These are phyloP conservation scores for Ochetophila trinervis DNA, from an alignment of 306 rosid genomes.

Conservation along the genomic window DNA sequence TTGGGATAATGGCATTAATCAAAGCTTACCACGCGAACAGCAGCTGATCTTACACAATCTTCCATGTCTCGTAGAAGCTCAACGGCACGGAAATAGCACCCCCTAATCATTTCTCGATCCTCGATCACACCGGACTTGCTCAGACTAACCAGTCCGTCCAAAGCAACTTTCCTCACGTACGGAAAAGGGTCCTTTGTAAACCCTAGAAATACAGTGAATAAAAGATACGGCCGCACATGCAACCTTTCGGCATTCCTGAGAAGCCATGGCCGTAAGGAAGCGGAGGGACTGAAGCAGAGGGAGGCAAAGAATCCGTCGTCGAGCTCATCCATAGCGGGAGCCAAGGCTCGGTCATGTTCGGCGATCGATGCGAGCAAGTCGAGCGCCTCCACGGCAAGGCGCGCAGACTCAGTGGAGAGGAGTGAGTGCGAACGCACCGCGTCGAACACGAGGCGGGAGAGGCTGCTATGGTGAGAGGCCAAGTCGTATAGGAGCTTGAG, in stretches of 20 bases:
- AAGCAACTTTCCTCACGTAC: constrained; percentile 52
- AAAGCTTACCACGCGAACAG: constrained; percentile 59
- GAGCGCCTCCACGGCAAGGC: constrained; percentile 45
- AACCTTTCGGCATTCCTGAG: constrained; percentile 55
- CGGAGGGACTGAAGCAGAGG: constrained; percentile 57
- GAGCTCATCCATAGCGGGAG: constrained; percentile 27
- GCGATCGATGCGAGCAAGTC: constrained; percentile 37
- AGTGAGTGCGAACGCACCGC: constrained; percentile 29
- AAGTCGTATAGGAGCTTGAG: constrained; percentile 60
- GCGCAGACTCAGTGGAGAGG: constrained; percentile 31
- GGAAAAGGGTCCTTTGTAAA: constrained; percentile 85
- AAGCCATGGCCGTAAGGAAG: constrained; percentile 57
- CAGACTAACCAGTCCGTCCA: constrained; percentile 66
- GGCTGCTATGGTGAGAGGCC: constrained; percentile 30
- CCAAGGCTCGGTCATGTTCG: constrained; percentile 7
- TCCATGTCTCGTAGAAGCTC: constrained; percentile 70
- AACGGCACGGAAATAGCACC: constrained; percentile 58
- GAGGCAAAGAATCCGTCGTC: constrained; percentile 58
- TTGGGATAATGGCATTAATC: not conserved
- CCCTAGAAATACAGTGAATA: constrained; percentile 57
- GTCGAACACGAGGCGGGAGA: constrained; percentile 34
- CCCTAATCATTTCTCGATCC: constrained; percentile 49
- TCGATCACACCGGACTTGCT: constrained; percentile 31
- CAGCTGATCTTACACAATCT: constrained; percentile 53
- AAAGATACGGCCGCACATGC: constrained; percentile 36